A percentile compares a stretch with the other conserved stretches of the same genome.
Conservation (phyloP, 306 rosid genomes). For the Pueraria montana region DNA sequence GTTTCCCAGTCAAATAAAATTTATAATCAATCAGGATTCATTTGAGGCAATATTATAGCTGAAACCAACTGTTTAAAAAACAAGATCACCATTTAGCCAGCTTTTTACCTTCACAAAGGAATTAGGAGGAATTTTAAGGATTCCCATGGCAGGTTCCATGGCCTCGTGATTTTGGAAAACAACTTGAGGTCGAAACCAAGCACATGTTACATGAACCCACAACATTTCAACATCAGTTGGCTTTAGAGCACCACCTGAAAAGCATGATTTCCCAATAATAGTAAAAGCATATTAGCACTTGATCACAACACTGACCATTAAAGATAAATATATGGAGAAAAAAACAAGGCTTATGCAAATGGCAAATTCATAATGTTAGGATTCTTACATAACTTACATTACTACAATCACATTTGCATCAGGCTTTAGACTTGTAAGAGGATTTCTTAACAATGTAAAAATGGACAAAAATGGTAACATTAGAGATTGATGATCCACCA, state of each 20-base stretch:
- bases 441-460: slow-evolving; percentile 18
- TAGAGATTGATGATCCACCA: slow-evolving; percentile 34
- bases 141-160: slow-evolving; percentile 98
- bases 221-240: slow-evolving; percentile 90
- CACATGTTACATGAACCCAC: slow-evolving; percentile 97
- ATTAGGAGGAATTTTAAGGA: slow-evolving; percentile 79
- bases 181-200: slow-evolving; percentile 95
- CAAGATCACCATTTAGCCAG: slow-evolving; percentile 24
- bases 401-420: slow-evolving; percentile 26
- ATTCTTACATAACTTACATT: not conserved
- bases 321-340: slow-evolving; percentile 14
- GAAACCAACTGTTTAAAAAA: slow-evolving; percentile 35
- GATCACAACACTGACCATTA: slow-evolving; percentile 20
- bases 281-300: slow-evolving; percentile 37
- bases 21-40: slow-evolving; percentile 23
- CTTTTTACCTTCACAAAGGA: slow-evolving; percentile 79
- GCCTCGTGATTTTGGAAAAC: slow-evolving; percentile 77
- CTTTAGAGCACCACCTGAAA: slow-evolving; percentile 95
- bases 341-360: slow-evolving; percentile 13
- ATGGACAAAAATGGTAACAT: not conserved
- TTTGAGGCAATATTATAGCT: slow-evolving; percentile 24
- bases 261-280: slow-evolving; percentile 37
- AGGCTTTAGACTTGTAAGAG: not conserved
- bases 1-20: slow-evolving; percentile 25
- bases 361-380: slow-evolving; percentile 10